Evolutionary conservation across 2,329 filamentous ascomycete species (phyloP).

Genomic region (Ophiocordyceps polyrhachis-furcata): DNA sequence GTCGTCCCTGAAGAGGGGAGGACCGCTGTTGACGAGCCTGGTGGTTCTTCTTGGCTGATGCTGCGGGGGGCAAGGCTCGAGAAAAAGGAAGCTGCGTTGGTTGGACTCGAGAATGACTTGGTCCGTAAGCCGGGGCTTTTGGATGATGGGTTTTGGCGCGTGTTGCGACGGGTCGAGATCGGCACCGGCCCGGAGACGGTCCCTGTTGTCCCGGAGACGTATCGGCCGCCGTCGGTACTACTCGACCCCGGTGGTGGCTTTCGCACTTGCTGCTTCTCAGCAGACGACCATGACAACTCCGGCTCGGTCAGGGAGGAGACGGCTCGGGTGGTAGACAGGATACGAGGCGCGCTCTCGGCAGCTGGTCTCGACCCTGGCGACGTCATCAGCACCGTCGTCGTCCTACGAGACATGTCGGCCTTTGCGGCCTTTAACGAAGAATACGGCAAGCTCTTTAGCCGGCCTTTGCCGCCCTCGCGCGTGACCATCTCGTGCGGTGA

Average conservation of each 20-base stretch:
- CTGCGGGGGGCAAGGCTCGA: constrained; percentile 38
- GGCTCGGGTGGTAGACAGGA: constrained; percentile 24
- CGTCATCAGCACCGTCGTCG: constrained; percentile 41
- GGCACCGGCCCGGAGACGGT: too few relatives aligned
- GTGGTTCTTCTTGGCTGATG: constrained; percentile 57
- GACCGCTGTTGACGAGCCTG: constrained; percentile 39
- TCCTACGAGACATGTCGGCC: constrained; percentile 63
- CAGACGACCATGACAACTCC: too few relatives aligned
- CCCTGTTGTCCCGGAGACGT: too few relatives aligned
- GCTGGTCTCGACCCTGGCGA: constrained; percentile 10
- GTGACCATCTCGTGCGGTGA: constrained; percentile 67
- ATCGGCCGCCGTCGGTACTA: too few relatives aligned
- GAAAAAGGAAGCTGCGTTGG: constrained; percentile 14
- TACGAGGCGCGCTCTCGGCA: constrained; percentile 21
- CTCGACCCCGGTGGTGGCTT: too few relatives aligned
- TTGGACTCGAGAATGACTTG: too few relatives aligned
- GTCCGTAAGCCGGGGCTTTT: background rate
- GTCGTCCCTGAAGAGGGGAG: constrained; percentile 35
- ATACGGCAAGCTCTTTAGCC: constrained; percentile 57
- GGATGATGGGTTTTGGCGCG: background rate
- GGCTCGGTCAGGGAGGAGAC: constrained; percentile 28
- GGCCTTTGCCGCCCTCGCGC: constrained; percentile 67
- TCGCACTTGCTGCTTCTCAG: too few relatives aligned
- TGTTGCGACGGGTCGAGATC: too few relatives aligned
- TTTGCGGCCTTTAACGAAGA: constrained; percentile 58